A percentile compares a stretch with the other conserved stretches of the same genome.
phyloP scores from a whole-genome alignment of 148 eudicot species.

The Silene uniflora region DNA sequence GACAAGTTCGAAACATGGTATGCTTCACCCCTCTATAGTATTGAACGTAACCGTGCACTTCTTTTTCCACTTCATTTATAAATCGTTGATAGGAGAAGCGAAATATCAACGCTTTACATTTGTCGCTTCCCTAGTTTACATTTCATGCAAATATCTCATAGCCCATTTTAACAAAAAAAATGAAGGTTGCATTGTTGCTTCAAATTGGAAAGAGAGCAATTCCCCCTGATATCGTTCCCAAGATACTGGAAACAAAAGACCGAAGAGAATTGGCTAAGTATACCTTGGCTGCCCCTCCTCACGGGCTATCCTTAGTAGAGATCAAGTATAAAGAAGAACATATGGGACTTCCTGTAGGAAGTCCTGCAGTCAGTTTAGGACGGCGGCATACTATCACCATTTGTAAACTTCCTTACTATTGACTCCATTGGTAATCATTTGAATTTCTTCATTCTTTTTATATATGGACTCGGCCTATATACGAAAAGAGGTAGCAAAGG shows the following conservation, averaged over 20 bases:
- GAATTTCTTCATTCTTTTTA: neutral
- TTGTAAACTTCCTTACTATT: constrained; percentile 71
- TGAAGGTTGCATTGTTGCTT: constrained; percentile 78
- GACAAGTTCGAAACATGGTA: constrained; percentile 98
- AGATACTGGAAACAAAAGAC: constrained; percentile 56
- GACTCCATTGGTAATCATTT: neutral
- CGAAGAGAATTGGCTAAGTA: constrained; percentile 70
- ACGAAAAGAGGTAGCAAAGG: neutral
- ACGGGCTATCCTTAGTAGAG: constrained; percentile 59
- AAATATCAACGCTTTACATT: neutral
- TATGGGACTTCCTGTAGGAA: constrained; percentile 47
- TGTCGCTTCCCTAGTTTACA: neutral
- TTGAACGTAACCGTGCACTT: neutral
- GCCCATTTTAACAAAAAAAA: neutral
- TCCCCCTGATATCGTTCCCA: constrained; percentile 67
- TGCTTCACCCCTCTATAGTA: neutral
- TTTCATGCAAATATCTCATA: neutral
- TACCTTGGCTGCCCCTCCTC: constrained; percentile 64
- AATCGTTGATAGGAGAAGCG: neutral
- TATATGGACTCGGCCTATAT: neutral
- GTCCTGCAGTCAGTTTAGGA: constrained; percentile 67
- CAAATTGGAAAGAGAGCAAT: constrained; percentile 86
- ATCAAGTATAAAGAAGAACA: constrained; percentile 68
- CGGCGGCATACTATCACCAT: constrained; percentile 52
- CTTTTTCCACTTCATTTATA: neutral